Percentiles rank a stretch among this genome's conserved stretches.
These are phyloP conservation scores for Dictyophora rubrovolvata DNA, from an alignment of 768 basidiomycete species.

Conservation along the genomic window DNA sequence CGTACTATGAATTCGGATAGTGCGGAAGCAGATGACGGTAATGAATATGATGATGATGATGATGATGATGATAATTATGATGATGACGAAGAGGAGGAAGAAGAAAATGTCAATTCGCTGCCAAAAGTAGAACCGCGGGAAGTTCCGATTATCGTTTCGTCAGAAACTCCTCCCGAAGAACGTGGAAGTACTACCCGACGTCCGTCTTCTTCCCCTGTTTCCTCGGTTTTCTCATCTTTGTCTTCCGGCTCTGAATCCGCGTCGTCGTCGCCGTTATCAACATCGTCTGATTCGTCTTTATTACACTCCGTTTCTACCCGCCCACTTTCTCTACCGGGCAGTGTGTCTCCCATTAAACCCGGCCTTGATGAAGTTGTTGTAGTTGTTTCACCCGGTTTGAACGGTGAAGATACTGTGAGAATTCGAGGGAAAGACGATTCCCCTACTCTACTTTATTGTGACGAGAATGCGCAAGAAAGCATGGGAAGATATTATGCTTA, in stretches of 20 bases:
- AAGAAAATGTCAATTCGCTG: not conserved
- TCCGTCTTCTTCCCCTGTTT: not conserved
- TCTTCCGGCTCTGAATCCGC: not conserved
- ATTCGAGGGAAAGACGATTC: slow-evolving; percentile 3
- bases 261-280: not conserved
- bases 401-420: not conserved
- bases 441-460: not conserved
- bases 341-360: not conserved
- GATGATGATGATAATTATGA: not conserved
- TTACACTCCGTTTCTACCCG: not conserved
- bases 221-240: not conserved
- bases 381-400: not conserved
- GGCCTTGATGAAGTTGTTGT: not conserved
- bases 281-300: slow-evolving; percentile 6
- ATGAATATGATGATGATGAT: too few relatives aligned
- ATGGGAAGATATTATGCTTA: not conserved
- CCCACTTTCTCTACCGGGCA: not conserved
- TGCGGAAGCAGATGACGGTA: too few relatives aligned
- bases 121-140: not conserved
- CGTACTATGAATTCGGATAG: not conserved
- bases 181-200: not conserved
- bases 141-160: not conserved
- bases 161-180: not conserved
- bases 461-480: not conserved
- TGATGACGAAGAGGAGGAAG: slow-evolving; percentile 4